Conservation (phyloP, 192 early-diverging fungal species). For the Pilaira anomala region DNA sequence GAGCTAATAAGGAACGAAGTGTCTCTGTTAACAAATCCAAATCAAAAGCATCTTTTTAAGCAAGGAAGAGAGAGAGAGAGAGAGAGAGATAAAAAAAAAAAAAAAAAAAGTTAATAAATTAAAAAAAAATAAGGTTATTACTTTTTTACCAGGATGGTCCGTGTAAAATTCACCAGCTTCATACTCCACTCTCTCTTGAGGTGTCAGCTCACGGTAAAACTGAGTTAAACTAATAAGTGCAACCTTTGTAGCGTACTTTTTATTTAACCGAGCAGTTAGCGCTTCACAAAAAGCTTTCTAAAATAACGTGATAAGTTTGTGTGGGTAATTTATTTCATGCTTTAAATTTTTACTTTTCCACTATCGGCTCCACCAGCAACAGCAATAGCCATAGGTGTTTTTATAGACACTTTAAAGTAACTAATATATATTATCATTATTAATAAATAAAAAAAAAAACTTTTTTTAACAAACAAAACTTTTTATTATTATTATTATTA, state of each 20-base stretch:
- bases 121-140: neutral
- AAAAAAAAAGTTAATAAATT: neutral
- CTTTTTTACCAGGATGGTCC: slow-evolving; percentile 57
- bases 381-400: slow-evolving; percentile 47
- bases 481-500: neutral
- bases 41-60: slow-evolving; percentile 68
- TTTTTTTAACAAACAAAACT: neutral
- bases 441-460: neutral
- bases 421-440: neutral
- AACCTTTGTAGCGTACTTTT: slow-evolving; percentile 32
- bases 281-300: slow-evolving; percentile 24
- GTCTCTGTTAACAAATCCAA: slow-evolving; percentile 61
- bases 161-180: slow-evolving; percentile 56
- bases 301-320: slow-evolving; percentile 14
- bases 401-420: slow-evolving; percentile 27
- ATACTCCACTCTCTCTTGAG: slow-evolving; percentile 49
- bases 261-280: slow-evolving; percentile 2
- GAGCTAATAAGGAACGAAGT: slow-evolving; percentile 48
- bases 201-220: slow-evolving; percentile 58
- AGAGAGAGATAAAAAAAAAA: slow-evolving; percentile 17
- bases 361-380: slow-evolving; percentile 49
- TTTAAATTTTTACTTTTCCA: slow-evolving; percentile 40
- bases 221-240: slow-evolving; percentile 62
- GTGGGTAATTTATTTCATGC: slow-evolving; percentile 23
- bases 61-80: too few species aligned